Conservation (phyloP, 306 rosid genomes). For the Acacia confusa region DNA sequence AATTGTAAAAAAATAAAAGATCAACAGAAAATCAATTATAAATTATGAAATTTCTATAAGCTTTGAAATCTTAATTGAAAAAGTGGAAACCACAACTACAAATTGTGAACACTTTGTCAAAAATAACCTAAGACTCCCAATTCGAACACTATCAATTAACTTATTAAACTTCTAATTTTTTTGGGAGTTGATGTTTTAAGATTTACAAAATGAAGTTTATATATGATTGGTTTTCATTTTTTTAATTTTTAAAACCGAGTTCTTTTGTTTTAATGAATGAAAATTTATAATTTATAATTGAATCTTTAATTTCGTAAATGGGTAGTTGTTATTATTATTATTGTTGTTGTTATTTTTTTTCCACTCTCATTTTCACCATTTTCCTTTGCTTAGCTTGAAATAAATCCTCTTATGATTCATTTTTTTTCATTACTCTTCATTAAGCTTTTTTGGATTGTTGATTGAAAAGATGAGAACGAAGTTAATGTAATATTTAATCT, state of each 20-base stretch:
- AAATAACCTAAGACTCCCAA: not conserved
- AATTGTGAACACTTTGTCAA: not conserved
- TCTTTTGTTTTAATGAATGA: not conserved
- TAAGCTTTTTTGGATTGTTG: no score
- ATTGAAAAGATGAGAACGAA: no score
- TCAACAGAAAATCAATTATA: no score
- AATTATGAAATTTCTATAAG: no score
- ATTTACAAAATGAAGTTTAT: not conserved
- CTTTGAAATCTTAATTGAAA: no score
- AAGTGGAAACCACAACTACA: not conserved
- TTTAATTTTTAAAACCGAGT: not conserved
- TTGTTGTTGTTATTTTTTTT: no score
- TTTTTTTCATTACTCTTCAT: no score
- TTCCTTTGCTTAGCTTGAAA: not conserved
- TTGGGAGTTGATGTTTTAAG: not conserved
- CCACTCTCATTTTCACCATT: not conserved
- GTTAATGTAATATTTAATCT: no score
- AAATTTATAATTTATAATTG: not conserved
- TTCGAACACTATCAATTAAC: not conserved
- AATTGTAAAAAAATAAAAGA: not conserved
- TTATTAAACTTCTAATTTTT: not conserved
- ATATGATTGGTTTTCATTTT: not conserved
- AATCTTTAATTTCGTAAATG: not conserved
- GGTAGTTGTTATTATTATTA: not conserved
- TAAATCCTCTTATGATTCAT: no score